A percentile compares a stretch with the other conserved stretches of the same genome.
Evolutionary conservation across 257 asterid species (phyloP).

Genomic region (Vinca minor): DNA sequence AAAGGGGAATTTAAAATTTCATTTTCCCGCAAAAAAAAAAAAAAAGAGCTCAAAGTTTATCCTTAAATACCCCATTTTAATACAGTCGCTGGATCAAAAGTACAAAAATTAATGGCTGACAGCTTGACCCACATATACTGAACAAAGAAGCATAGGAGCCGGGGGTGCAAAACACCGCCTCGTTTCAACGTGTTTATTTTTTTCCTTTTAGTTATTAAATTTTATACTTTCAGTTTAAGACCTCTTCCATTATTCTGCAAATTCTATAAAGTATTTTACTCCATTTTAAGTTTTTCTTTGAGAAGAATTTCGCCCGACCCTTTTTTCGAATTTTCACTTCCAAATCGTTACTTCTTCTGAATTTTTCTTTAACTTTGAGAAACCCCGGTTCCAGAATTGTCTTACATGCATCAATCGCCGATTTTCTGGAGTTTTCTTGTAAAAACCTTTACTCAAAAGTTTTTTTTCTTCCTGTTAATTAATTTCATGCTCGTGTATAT

Average conservation of each 20-base stretch:
- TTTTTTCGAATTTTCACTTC: constrained; percentile 14
- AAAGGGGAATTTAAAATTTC: too few species aligned
- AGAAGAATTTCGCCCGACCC: constrained; percentile 18
- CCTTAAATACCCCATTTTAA: too few species aligned
- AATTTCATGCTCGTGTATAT: not conserved
- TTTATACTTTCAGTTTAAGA: not conserved
- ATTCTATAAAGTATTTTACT: constrained; percentile 10
- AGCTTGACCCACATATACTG: too few species aligned
- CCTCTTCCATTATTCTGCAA: not conserved
- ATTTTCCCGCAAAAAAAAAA: too few species aligned
- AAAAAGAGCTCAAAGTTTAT: too few species aligned
- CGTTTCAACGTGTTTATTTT: constrained; percentile 4
- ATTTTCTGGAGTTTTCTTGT: constrained; percentile 10
- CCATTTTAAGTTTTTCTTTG: constrained; percentile 18
- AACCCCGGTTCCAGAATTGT: constrained; percentile 7
- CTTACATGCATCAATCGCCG: constrained; percentile 6
- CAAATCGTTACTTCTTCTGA: not conserved
- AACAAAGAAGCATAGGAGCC: too few species aligned
- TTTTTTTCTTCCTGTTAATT: not conserved
- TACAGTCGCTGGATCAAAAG: too few species aligned
- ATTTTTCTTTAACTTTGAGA: constrained; percentile 12
- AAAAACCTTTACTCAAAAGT: not conserved
- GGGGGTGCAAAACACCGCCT: too few species aligned
- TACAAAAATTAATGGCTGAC: too few species aligned
- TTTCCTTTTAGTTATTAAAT: constrained; percentile 22